Conservation (phyloP, 768 basidiomycete genomes). For the Albatrellus ellisii region DNA sequence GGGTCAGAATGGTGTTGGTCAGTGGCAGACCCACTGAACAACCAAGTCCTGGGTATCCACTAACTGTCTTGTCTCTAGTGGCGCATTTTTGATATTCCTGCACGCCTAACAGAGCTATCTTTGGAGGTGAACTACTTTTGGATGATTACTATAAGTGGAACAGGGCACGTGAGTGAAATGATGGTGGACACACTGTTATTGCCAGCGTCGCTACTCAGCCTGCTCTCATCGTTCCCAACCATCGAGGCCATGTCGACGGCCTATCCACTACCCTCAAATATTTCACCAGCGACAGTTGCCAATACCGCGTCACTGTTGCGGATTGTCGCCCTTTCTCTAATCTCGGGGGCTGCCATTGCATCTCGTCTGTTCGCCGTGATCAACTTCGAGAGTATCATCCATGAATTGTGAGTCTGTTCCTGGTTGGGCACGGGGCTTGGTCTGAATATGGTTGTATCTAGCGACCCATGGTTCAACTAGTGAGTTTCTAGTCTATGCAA, state of each 20-base stretch:
- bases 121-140: no score
- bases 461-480: slow-evolving; percentile 99
- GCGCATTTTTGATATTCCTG: no score
- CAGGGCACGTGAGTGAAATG: no score
- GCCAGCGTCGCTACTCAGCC: no score
- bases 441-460: slow-evolving; percentile 18
- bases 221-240: no score
- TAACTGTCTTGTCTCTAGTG: no score
- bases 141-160: no score
- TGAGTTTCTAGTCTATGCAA: slow-evolving; percentile 29
- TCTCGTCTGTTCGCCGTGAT: slow-evolving; percentile 95
- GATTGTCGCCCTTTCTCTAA: slow-evolving; percentile 80
- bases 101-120: no score
- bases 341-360: slow-evolving; percentile 89
- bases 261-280: slow-evolving; percentile 56
- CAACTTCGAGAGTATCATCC: slow-evolving; percentile 98
- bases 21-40: no score
- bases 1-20: no score
- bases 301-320: slow-evolving; percentile 88
- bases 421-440: background rate
- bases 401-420: slow-evolving; percentile 75
- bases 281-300: slow-evolving; percentile 59
- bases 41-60: no score
- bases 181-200: no score
- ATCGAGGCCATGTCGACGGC: slow-evolving; percentile 55